Conservation (phyloP, 257 asterid genomes). For the Penstemon barbatus region DNA sequence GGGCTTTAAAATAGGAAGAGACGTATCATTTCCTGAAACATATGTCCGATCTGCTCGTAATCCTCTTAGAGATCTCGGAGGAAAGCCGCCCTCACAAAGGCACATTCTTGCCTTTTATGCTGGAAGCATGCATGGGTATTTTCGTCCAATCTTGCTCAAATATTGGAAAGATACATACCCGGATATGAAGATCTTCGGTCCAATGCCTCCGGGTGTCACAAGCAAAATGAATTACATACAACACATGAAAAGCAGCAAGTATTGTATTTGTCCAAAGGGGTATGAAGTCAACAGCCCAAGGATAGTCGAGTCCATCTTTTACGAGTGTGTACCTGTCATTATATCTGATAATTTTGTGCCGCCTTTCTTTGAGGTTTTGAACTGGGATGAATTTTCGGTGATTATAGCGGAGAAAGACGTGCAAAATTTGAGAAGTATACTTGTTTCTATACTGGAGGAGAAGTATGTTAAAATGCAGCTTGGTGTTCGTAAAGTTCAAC, state of each 20-base stretch:
- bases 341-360: slow-evolving; percentile 91
- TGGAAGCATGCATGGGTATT: slow-evolving; percentile 78
- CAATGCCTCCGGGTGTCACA: slow-evolving; percentile 78
- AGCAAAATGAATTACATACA: slow-evolving; percentile 86
- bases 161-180: slow-evolving; percentile 72
- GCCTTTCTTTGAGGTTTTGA: slow-evolving; percentile 78
- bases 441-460: slow-evolving; percentile 54
- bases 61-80: slow-evolving; percentile 82
- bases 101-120: slow-evolving; percentile 76
- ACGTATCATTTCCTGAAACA: slow-evolving; percentile 75
- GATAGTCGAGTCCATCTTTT: slow-evolving; percentile 81
- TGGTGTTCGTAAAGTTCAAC: slow-evolving; percentile 64
- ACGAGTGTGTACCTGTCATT: slow-evolving; percentile 86
- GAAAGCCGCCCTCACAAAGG: slow-evolving; percentile 71
- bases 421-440: slow-evolving; percentile 55
- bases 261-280: slow-evolving; percentile 89
- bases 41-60: slow-evolving; percentile 71
- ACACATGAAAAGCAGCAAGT: slow-evolving; percentile 85
- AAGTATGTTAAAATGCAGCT: slow-evolving; percentile 69
- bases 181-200: slow-evolving; percentile 69
- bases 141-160: slow-evolving; percentile 71
- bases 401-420: slow-evolving; percentile 74
- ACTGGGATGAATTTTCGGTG: slow-evolving; percentile 72
- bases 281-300: slow-evolving; percentile 94
- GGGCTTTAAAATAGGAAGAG: slow-evolving; percentile 85